Evolutionary conservation across 1,284 basidiomycete genomes (phyloP), one percentile per base, ranked within the genome.

Genomic region (Ceratobasidium sp.): DNA sequence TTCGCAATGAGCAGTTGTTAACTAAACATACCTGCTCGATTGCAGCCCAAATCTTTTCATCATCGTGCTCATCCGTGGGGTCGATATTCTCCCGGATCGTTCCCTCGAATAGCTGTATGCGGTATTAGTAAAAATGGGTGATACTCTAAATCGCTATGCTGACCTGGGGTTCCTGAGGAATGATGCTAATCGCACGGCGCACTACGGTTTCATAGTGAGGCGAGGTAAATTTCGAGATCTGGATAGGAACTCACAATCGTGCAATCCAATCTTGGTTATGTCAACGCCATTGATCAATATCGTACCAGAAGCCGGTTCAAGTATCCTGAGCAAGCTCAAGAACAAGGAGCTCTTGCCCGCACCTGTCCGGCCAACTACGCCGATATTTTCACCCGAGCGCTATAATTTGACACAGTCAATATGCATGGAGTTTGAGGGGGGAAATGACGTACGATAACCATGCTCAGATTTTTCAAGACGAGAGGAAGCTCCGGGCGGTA

Each of bases 311-410:
- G 86, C 83, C 0, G 93, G 90, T 79, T 98, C 96, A 73, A 97
- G 87, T 76, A 97, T 92, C 1, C 92, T 86, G 84, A 92, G 92
- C 0, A 94, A 89, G 79, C 85, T 89, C 74, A 48, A 39, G 46
- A 74, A 84, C 73, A 96, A 86, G 2, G 92, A 92, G 32, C 89
- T 92, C 82, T 97, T 97, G 74, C 96, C 96, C n/a, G 94, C 92
- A 0, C 96, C 95, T 0, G 96, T 98, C 73, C 96, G 83, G 1
- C 96, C 96, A 77, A 89, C 90, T 3, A 96, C 86, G 23, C 94
- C 94, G 60, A 97, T 87, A 76, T 93, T 93, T 79, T 96, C 92
- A 58, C 86, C 87, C 0, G 74, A 48, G 34, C 39, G 48, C 74
- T 75, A 45, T 26, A 18, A 57, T 2, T 16, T 18, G 50, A n/a